Evolutionary conservation across 2,329 filamentous ascomycete species (phyloP).

Genomic region (Fusarium subtropicale): DNA sequence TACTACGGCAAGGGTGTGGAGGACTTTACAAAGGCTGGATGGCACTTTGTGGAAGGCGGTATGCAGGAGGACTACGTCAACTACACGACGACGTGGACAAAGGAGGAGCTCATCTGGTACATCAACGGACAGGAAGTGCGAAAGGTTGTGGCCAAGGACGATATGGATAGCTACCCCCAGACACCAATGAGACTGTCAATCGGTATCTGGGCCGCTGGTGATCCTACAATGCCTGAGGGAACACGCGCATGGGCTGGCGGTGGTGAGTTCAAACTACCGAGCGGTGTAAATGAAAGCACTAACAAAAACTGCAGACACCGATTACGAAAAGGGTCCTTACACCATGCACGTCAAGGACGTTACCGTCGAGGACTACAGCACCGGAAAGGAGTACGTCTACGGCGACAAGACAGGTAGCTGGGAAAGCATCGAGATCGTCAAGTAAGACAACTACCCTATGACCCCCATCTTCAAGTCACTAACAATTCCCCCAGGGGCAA

Average conservation of each 20-base stretch:
- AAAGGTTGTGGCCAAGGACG: conserved; percentile 70
- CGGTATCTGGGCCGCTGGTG: conserved; percentile 74
- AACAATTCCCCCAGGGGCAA: conserved; percentile 59
- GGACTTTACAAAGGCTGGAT: conserved; percentile 71
- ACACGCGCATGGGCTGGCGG: conserved; percentile 79
- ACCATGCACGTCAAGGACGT: conserved; percentile 78
- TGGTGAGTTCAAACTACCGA: too few relatives aligned
- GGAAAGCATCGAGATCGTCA: conserved; percentile 70
- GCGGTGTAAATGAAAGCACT: too few relatives aligned
- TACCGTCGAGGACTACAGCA: conserved; percentile 67
- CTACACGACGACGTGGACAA: conserved; percentile 80
- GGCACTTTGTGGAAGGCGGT: conserved; percentile 65
- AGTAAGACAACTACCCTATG: conserved; percentile 55
- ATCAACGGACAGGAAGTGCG: conserved; percentile 76
- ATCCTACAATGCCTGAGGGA: conserved; percentile 64
- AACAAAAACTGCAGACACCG: too few relatives aligned
- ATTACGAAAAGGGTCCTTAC: conserved; percentile 75
- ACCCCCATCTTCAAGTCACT: not conserved
- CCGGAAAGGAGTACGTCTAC: conserved; percentile 74
- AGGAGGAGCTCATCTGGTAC: conserved; percentile 72
- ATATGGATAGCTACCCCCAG: conserved; percentile 75
- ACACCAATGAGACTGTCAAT: conserved; percentile 79
- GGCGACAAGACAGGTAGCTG: conserved; percentile 70
- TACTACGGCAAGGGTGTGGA: conserved; percentile 82
- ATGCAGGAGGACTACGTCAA: conserved; percentile 75